These are phyloP conservation scores for Cairneyella variabilis DNA, from an alignment of 495 filamentous ascomycete species.

Conservation along the genomic window DNA sequence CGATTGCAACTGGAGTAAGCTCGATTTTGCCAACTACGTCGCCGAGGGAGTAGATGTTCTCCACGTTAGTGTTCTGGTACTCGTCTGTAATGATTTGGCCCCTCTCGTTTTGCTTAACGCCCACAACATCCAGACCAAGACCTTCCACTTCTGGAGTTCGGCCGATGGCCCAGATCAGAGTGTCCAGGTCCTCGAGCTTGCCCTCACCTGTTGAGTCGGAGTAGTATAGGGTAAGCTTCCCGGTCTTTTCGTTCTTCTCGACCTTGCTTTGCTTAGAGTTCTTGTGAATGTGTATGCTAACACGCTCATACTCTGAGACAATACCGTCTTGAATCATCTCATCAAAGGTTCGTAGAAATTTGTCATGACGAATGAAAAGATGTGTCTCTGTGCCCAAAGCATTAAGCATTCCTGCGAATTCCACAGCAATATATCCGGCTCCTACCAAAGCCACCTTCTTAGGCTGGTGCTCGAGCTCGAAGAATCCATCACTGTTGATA, in stretches of 20 bases:
- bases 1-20: constrained; percentile 79
- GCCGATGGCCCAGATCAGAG: constrained; percentile 76
- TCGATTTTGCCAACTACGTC: constrained; percentile 72
- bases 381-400: constrained; percentile 87
- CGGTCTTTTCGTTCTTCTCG: constrained; percentile 68
- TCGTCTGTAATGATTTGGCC: constrained; percentile 67
- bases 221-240: constrained; percentile 63
- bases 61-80: constrained; percentile 78
- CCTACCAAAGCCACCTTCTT: constrained; percentile 93
- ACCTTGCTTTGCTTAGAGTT: constrained; percentile 55
- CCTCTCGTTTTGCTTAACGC: constrained; percentile 53
- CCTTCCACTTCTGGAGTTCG: constrained; percentile 61
- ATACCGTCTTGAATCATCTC: constrained; percentile 91
- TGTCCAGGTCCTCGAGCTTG: constrained; percentile 56
- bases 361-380: constrained; percentile 87
- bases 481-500: constrained; percentile 83
- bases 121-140: constrained; percentile 60
- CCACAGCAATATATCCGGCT: constrained; percentile 94
- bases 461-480: constrained; percentile 86
- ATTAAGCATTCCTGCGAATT: constrained; percentile 93
- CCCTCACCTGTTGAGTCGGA: constrained; percentile 51
- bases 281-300: constrained; percentile 80
- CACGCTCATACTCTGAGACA: constrained; percentile 80
- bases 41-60: constrained; percentile 72
- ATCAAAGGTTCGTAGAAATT: constrained; percentile 84